Conservation (phyloP, 225 moss, liverwort and hornwort species). For the Marchantia polymorpha region DNA sequence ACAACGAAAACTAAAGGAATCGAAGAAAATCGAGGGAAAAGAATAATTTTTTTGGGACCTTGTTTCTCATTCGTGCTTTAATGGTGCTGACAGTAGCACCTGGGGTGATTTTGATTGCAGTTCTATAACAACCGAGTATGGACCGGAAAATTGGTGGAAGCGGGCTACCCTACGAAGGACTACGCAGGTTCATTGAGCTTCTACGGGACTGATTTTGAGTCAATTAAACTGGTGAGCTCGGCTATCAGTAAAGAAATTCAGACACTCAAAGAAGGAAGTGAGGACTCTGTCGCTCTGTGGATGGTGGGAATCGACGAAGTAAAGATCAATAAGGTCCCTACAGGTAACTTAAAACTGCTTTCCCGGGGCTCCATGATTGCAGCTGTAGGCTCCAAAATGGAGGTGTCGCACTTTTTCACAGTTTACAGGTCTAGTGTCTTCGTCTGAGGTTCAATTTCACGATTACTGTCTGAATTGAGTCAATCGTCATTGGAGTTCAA, state of each 20-base stretch:
- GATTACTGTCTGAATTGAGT: neutral
- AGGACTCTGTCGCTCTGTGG: neutral
- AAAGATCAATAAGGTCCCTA: conserved; percentile 1
- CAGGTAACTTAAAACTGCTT: neutral
- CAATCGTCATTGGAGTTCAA: neutral
- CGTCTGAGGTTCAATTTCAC: neutral
- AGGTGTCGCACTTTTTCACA: too few relatives aligned
- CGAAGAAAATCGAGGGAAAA: neutral
- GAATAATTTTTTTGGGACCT: neutral
- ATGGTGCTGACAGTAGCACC: neutral
- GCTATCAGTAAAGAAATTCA: neutral
- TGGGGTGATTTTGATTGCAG: conserved; percentile 2
- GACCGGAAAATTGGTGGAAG: neutral
- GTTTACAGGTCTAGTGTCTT: neutral
- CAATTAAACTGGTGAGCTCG: conserved; percentile 5
- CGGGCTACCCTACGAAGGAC: neutral
- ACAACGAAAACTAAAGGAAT: too few relatives aligned
- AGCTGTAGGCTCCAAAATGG: too few relatives aligned
- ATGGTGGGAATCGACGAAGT: conserved; percentile 10
- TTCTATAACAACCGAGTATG: neutral
- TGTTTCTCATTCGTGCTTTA: neutral
- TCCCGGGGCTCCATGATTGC: too few relatives aligned
- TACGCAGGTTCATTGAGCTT: conserved; percentile 3
- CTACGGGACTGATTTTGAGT: conserved; percentile 9
- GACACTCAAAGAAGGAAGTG: too few relatives aligned